Base-by-base conservation (phyloP, 1,284 basidiomycete species). In the Sporisorium exsertum region DNA sequence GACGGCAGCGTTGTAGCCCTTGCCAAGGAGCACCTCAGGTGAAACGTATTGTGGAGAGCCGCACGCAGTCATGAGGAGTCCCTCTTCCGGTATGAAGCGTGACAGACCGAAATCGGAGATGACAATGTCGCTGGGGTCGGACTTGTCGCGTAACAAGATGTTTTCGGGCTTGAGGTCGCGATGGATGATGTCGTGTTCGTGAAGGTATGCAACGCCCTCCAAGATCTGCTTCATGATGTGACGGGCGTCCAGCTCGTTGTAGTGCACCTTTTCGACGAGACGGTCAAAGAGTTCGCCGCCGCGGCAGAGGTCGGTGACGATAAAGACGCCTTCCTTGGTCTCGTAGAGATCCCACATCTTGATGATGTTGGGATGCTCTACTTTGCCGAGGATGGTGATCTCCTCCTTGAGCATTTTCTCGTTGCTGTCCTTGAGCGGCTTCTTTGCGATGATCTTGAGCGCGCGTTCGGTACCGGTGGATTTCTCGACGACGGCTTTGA, bases 101-200 rank as follows among this genome's bases (percentile, higher is more conserved):
- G 80, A 81, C 3, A 85, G 76, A n/a, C 83, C 83, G 69, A 85
- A 85, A 60, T 84, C 84, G 22, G 81, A 82, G 47, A 85, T 84
- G 55, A 81, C 82, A 20, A 85, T 71, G 40, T 81, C 64, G 49
- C 77, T 78, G 0, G 78, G 74, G 20, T 80, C 80, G 18, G 71
- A 51, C 52, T 72, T 75, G 52, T 80, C 71, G 42, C 76, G 66
- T 24, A 85, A 53, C 0, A 85, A 76, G 50, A 85, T 85, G 61
- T 85, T 85, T 49, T 85, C 84, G 20, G 83, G 83, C 63, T 84
- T 85, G 26, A 85, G 63, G 49, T 85, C 83, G 33, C 83, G 79
- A 37, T 85, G 84, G 20, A 85, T 82, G 60, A 85, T 81, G 58
- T 81, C 77, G 45, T 80, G 73, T 2, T 78, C 61, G 69, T 85